A percentile compares a stretch with the other conserved stretches of the same genome.
These are phyloP conservation scores for Lachnum nothofagi DNA, from an alignment of 2,329 filamentous ascomycete genomes.

Conservation along the genomic window DNA sequence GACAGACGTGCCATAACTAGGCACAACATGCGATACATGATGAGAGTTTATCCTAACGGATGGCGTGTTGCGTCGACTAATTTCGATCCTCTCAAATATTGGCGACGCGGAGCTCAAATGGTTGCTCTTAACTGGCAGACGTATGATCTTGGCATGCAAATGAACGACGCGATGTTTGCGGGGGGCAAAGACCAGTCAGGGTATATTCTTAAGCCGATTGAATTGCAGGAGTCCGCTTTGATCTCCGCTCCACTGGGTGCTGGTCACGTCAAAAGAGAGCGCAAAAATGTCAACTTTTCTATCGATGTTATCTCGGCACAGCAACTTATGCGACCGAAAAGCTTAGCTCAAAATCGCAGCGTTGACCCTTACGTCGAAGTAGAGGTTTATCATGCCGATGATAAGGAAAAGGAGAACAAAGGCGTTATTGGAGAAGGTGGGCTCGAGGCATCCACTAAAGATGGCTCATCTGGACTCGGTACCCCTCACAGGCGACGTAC, in stretches of 20 bases:
- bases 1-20: constrained; percentile 74
- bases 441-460: constrained; percentile 58
- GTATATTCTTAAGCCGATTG: constrained; percentile 88
- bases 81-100: constrained; percentile 89
- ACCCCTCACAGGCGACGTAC: constrained; percentile 75
- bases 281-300: constrained; percentile 76
- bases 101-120: constrained; percentile 96
- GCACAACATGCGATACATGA: constrained; percentile 87
- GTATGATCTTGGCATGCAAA: constrained; percentile 89
- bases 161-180: constrained; percentile 97
- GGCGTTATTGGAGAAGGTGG: constrained; percentile 62
- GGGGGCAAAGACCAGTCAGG: constrained; percentile 80
- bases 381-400: constrained; percentile 89
- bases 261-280: constrained; percentile 61
- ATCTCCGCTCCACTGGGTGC: constrained; percentile 50
- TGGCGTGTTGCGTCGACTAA: constrained; percentile 82
- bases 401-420: constrained; percentile 83
- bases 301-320: constrained; percentile 91
- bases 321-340: constrained; percentile 79
- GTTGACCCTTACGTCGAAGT: constrained; percentile 94
- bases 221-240: constrained; percentile 68
- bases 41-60: constrained; percentile 87
- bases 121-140: constrained; percentile 98
- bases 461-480: constrained; percentile 61
- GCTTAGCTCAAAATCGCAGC: constrained; percentile 64